Evolutionary conservation across 768 basidiomycete genomes (phyloP).

Genomic region (Sporobolomyces phaffii): DNA sequence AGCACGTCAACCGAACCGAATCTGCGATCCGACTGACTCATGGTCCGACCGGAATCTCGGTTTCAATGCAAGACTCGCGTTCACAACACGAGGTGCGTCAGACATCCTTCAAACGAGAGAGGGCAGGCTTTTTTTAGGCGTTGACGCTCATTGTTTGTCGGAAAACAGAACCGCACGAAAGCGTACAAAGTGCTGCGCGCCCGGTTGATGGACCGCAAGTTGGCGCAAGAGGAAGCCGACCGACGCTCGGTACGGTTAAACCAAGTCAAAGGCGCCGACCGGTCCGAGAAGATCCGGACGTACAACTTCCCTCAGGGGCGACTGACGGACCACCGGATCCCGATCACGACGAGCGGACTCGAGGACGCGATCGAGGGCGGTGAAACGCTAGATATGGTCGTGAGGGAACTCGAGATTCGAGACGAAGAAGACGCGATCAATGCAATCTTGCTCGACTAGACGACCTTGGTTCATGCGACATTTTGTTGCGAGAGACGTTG

Average conservation of each 20-base stretch:
- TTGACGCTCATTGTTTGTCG: neutral
- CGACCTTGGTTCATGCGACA: no score
- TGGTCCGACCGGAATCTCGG: slow-evolving; percentile 82
- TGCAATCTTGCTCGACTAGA: slow-evolving; percentile 10
- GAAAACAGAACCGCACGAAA: slow-evolving; percentile 71
- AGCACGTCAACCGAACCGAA: slow-evolving; percentile 99
- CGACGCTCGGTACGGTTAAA: slow-evolving; percentile 63
- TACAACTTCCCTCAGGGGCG: slow-evolving; percentile 93
- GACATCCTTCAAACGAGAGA: no score
- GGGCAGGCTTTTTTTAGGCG: no score
- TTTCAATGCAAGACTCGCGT: slow-evolving; percentile 96
- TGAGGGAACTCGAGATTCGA: slow-evolving; percentile 16
- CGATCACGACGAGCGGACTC: slow-evolving; percentile 56
- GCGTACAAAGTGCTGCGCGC: slow-evolving; percentile 86
- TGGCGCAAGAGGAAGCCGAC: slow-evolving; percentile 63
- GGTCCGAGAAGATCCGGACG: slow-evolving; percentile 91
- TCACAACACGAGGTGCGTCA: slow-evolving; percentile 78
- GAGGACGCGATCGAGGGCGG: slow-evolving; percentile 51
- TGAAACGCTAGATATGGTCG: slow-evolving; percentile 45
- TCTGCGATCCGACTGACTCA: slow-evolving; percentile 94
- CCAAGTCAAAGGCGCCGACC: slow-evolving; percentile 72
- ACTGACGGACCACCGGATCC: slow-evolving; percentile 86
- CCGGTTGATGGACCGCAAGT: slow-evolving; percentile 72
- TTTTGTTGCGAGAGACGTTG: no score
- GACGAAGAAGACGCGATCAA: slow-evolving; percentile 30